A percentile compares a stretch with the other conserved stretches of the same genome.
phyloP scores from a whole-genome alignment of 176 grass and related monocot species.

The Eragrostis nindensis region DNA sequence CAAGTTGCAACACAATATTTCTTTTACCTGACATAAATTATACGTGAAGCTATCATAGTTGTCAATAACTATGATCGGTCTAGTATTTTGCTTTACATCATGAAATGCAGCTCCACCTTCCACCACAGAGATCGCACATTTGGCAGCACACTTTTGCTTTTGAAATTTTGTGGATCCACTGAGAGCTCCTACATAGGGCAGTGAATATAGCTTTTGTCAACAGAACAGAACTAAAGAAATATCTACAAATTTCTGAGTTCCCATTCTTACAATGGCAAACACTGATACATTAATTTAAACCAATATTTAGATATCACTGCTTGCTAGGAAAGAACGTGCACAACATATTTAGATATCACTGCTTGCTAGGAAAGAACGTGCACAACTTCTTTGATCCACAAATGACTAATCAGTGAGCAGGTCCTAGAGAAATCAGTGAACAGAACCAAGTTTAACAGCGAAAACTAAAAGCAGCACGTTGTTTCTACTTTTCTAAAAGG shows the following conservation, averaged over 20 bases:
- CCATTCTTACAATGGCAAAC: not conserved
- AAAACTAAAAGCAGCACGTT: not conserved
- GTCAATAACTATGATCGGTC: conserved; percentile 76
- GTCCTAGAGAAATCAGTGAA: not conserved
- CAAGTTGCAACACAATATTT: not conserved
- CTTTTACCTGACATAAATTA: conserved; percentile 85
- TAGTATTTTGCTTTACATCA: conserved; percentile 45
- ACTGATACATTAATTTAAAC: not conserved
- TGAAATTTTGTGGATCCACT: conserved; percentile 14
- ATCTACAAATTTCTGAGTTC: not conserved
- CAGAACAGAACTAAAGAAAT: not conserved
- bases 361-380: not conserved
- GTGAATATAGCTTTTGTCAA: not conserved
- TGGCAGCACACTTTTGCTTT: conserved; percentile 28
- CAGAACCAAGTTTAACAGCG: not conserved
- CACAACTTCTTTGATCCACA: not conserved
- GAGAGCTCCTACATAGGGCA: conserved; percentile 21
- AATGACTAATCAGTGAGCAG: not conserved
- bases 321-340: not conserved
- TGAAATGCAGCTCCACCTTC: conserved; percentile 28
- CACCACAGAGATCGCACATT: conserved; percentile 22
- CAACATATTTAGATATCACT: not conserved
- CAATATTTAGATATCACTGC: not conserved
- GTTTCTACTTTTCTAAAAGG: not conserved
- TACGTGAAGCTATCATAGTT: conserved; percentile 93